Conservation (phyloP, 805 yeast genomes). For the Scheffersomyces stipitis region DNA sequence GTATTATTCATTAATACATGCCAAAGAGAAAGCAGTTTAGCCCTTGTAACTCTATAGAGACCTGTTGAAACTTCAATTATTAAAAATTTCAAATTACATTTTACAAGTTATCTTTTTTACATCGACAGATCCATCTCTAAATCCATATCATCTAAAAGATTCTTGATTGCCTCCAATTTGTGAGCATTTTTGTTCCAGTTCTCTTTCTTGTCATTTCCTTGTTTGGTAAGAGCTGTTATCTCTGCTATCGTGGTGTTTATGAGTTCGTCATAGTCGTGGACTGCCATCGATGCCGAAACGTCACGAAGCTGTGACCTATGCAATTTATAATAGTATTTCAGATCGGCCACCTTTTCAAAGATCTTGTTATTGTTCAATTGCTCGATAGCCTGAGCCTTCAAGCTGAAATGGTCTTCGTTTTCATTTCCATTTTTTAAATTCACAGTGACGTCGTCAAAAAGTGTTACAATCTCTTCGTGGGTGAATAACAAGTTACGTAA, state of each 20-base stretch:
- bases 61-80: too few relatives aligned
- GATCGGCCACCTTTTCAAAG: constrained; percentile 18
- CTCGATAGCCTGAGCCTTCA: constrained; percentile 17
- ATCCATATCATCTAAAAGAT: constrained; percentile 12
- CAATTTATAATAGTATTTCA: constrained; percentile 23
- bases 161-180: constrained; percentile 27
- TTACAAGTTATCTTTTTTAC: neutral
- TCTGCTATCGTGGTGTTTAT: constrained; percentile 22
- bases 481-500: constrained; percentile 15
- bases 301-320: constrained; percentile 20
- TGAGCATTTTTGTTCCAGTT: constrained; percentile 36
- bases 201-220: constrained; percentile 31
- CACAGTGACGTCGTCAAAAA: constrained; percentile 18
- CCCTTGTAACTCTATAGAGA: too few relatives aligned
- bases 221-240: constrained; percentile 29
- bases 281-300: constrained; percentile 12
- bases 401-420: constrained; percentile 9
- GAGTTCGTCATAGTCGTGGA: constrained; percentile 33
- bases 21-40: too few relatives aligned
- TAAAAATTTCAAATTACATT: too few relatives aligned
- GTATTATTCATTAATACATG: too few relatives aligned
- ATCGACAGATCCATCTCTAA: neutral
- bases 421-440: constrained; percentile 1
- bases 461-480: constrained; percentile 15
- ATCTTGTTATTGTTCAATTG: constrained; percentile 20